phyloP scores from a whole-genome alignment of 805 yeast genomes.

The Wickerhamiella parazyma region DNA sequence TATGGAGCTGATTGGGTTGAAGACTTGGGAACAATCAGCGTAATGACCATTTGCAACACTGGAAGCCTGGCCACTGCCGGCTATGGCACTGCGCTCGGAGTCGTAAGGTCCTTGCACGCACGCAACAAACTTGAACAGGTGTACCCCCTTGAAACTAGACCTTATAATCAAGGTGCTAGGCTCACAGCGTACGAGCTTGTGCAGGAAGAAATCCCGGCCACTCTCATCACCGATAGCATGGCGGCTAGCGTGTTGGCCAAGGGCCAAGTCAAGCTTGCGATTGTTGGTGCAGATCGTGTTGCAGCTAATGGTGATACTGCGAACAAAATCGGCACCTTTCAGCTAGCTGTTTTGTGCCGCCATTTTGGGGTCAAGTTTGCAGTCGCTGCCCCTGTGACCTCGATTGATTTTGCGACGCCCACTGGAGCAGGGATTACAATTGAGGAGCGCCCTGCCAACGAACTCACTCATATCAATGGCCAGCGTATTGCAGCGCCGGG shows the following conservation, averaged over 20 bases:
- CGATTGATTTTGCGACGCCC: slow-evolving; percentile 57
- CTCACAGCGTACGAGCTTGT: slow-evolving; percentile 83
- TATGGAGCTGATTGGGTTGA: slow-evolving; percentile 64
- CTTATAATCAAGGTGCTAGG: slow-evolving; percentile 92
- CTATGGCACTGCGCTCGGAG: slow-evolving; percentile 93
- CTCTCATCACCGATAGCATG: slow-evolving; percentile 84
- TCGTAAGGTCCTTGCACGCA: slow-evolving; percentile 54
- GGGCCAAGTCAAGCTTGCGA: slow-evolving; percentile 72
- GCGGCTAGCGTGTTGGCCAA: slow-evolving; percentile 56
- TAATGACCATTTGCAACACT: slow-evolving; percentile 87
- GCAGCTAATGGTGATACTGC: slow-evolving; percentile 93
- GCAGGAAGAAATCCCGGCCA: slow-evolving; percentile 75
- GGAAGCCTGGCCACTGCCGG: slow-evolving; percentile 97
- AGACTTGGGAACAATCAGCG: slow-evolving; percentile 57
- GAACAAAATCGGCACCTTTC: slow-evolving; percentile 91
- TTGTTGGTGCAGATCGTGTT: slow-evolving; percentile 92
- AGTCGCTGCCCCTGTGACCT: slow-evolving; percentile 92
- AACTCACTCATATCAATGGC: slow-evolving; percentile 67
- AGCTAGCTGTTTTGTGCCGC: slow-evolving; percentile 62
- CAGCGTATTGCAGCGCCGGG: slow-evolving; percentile 68
- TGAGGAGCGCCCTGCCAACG: slow-evolving; percentile 75
- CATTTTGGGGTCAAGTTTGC: slow-evolving; percentile 62
- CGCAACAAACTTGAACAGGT: slow-evolving; percentile 49
- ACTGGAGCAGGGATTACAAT: slow-evolving; percentile 67
- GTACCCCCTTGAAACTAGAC: slow-evolving; percentile 87